These are phyloP conservation scores for Fusarium aywerte DNA, from an alignment of 2,329 filamentous ascomycete species.

Conservation along the genomic window DNA sequence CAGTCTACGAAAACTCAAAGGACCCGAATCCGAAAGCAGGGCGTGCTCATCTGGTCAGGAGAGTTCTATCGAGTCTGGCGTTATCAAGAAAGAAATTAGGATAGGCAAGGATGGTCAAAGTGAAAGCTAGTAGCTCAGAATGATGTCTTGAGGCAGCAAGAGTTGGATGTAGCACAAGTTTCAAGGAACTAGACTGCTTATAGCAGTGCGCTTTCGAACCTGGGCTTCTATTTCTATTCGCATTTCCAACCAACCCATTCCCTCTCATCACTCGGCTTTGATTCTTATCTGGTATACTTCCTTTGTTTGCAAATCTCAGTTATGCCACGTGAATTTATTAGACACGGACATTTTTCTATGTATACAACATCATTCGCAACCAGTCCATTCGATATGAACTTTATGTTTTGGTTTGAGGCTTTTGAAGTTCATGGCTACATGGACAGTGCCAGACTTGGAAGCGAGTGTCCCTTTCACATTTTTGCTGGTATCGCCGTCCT, in stretches of 20 bases:
- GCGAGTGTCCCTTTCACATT: slow-evolving; percentile 7
- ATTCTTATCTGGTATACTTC: slow-evolving; percentile 12
- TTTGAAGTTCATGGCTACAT: background rate
- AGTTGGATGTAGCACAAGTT: background rate
- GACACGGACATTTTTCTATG: background rate
- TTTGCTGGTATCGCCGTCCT: background rate
- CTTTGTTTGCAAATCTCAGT: slow-evolving; percentile 7
- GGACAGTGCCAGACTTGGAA: background rate
- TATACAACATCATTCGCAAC: slow-evolving; percentile 5
- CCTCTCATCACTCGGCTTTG: slow-evolving; percentile 16
- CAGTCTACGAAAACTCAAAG: slow-evolving; percentile 38
- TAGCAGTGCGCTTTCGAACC: background rate
- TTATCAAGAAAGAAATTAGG: background rate
- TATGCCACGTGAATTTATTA: background rate
- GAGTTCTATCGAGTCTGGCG: slow-evolving; percentile 28
- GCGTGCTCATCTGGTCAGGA: slow-evolving; percentile 20
- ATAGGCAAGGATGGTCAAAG: slow-evolving; percentile 13
- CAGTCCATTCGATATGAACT: background rate
- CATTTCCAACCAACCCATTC: background rate
- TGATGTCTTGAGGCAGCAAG: background rate
- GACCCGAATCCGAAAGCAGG: slow-evolving; percentile 18
- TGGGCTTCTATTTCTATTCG: background rate
- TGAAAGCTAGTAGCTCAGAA: background rate
- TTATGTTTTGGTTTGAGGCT: background rate
- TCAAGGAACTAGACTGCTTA: background rate